Conservation (phyloP, 352 stramenopile species). For the Pythium aphanidermatum region DNA sequence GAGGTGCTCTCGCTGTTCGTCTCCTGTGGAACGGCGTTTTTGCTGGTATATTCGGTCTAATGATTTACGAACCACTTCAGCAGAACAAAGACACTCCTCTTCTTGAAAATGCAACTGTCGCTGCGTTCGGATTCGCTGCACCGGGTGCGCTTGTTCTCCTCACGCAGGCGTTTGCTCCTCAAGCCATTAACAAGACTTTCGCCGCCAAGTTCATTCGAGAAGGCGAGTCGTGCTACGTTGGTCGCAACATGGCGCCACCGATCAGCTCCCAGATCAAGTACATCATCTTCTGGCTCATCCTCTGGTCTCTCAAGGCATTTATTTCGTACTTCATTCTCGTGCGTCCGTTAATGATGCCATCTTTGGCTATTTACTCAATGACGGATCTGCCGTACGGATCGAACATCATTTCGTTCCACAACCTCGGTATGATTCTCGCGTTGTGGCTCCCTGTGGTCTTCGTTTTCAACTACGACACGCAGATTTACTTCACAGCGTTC, state of each 20-base stretch:
- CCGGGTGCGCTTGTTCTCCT: conserved; percentile 26
- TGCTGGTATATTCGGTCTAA: conserved; percentile 27
- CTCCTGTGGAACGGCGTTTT: conserved; percentile 34
- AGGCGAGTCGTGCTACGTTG: conserved; percentile 35
- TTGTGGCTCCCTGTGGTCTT: conserved; percentile 42
- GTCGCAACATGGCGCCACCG: conserved; percentile 31
- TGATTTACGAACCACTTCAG: conserved; percentile 28
- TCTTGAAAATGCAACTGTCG: conserved; percentile 10
- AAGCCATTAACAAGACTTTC: conserved; percentile 27
- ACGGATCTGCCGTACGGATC: conserved; percentile 21
- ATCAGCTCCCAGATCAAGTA: conserved; percentile 30
- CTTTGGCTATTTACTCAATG: conserved; percentile 35
- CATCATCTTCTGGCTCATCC: conserved; percentile 29
- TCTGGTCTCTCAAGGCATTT: conserved; percentile 28
- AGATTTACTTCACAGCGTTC: conserved; percentile 45
- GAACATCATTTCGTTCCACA: conserved; percentile 37
- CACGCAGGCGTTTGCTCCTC: conserved; percentile 21
- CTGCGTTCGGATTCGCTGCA: conserved; percentile 16
- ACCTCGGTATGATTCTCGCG: conserved; percentile 36
- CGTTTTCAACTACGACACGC: conserved; percentile 49
- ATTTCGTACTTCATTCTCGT: conserved; percentile 41
- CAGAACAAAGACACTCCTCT: conserved; percentile 17
- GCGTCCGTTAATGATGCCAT: conserved; percentile 31
- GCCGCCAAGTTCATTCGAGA: conserved; percentile 38
- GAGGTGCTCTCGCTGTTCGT: conserved; percentile 25